A percentile compares a stretch with the other conserved stretches of the same genome.
phyloP scores from a whole-genome alignment of 2,329 filamentous ascomycete genomes.

The Sporothrix brunneoviolacea region DNA sequence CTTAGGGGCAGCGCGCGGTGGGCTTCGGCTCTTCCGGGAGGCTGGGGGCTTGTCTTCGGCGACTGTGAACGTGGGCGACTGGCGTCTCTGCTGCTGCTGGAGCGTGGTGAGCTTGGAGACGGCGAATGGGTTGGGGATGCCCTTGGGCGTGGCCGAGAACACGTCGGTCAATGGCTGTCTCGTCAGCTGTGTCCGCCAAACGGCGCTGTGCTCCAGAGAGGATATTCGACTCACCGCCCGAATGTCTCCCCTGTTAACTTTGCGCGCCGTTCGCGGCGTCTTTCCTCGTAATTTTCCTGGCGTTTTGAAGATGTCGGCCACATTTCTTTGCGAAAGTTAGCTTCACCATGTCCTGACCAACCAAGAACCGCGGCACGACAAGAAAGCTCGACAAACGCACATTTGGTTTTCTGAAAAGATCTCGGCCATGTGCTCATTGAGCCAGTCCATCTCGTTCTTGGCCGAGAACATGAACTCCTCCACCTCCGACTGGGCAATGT shows the following conservation, averaged over 20 bases:
- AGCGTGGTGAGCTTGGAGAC: slow-evolving; percentile 35
- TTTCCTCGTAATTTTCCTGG: slow-evolving; percentile 77
- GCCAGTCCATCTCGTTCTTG: slow-evolving; percentile 91
- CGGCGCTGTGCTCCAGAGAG: too few relatives aligned
- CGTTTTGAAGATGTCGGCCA: slow-evolving; percentile 93
- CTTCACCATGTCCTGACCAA: too few relatives aligned
- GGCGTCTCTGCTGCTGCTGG: slow-evolving; percentile 41
- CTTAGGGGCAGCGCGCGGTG: slow-evolving; percentile 15
- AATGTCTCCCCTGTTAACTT: slow-evolving; percentile 48
- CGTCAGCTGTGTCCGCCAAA: background rate
- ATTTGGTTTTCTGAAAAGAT: slow-evolving; percentile 82
- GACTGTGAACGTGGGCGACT: slow-evolving; percentile 39
- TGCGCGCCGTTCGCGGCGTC: slow-evolving; percentile 66
- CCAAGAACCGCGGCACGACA: too few relatives aligned
- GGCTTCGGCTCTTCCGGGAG: slow-evolving; percentile 24
- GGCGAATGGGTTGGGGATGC: slow-evolving; percentile 47
- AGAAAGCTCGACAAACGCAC: too few relatives aligned
- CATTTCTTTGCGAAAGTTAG: slow-evolving; percentile 54
- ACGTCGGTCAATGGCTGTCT: slow-evolving; percentile 53
- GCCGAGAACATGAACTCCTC: slow-evolving; percentile 92
- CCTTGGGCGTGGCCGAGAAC: slow-evolving; percentile 49
- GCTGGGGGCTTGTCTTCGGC: slow-evolving; percentile 42
- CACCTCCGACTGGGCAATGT: slow-evolving; percentile 72
- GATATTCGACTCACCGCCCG: slow-evolving; percentile 52
- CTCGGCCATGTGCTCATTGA: slow-evolving; percentile 97